Conservation (phyloP, 257 asterid species). For the Jacaranda mimosifolia region DNA sequence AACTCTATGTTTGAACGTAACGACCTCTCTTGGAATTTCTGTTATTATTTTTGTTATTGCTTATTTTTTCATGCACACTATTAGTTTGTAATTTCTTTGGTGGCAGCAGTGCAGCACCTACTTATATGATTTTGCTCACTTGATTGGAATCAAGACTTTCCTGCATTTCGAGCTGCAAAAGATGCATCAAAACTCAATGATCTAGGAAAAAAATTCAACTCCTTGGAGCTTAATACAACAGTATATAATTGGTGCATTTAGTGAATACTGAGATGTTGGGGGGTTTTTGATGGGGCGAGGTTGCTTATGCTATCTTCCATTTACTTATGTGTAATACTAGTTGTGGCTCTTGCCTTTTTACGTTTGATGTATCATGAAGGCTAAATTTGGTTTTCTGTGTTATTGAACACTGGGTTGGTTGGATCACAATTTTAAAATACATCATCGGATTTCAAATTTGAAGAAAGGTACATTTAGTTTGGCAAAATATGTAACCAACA, state of each 20-base stretch:
- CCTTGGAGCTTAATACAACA: not conserved
- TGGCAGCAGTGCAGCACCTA: not conserved
- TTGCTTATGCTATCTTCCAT: not conserved
- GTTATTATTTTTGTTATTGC: not conserved
- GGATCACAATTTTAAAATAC: not conserved
- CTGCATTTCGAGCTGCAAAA: not conserved
- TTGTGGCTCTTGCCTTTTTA: not conserved
- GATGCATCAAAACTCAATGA: not conserved
- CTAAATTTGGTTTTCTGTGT: not conserved
- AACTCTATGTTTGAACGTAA: conserved; percentile 53
- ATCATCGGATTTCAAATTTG: not conserved
- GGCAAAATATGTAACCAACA: not conserved
- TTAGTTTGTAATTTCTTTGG: not conserved
- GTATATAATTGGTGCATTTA: not conserved
- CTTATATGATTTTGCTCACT: not conserved
- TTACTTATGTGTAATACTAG: not conserved
- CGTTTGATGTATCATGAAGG: not conserved
- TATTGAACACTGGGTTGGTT: not conserved
- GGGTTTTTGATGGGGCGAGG: conserved; percentile 1
- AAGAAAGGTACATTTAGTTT: conserved; percentile 1
- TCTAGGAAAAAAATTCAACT: not conserved
- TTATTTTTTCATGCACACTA: not conserved
- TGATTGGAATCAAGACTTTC: not conserved
- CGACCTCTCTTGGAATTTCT: conserved; percentile 56
- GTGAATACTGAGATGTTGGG: not conserved